Conservation (phyloP, 2,329 filamentous ascomycete genomes). For the Metarhizium humberi region DNA sequence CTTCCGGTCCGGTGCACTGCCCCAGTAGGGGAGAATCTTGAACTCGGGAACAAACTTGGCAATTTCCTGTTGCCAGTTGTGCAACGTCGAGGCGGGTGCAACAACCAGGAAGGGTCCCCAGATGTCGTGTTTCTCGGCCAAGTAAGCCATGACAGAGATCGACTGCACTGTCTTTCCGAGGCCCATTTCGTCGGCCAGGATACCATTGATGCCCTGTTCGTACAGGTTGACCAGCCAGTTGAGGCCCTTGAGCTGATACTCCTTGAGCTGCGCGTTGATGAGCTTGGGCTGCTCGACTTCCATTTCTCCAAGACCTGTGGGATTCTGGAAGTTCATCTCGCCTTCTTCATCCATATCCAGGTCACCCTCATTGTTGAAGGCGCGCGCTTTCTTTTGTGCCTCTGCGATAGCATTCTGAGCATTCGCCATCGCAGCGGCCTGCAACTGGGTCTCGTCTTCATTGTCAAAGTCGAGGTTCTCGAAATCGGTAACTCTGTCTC, state of each 20-base stretch:
- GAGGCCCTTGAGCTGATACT: slow-evolving; percentile 97
- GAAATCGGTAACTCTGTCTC: slow-evolving; percentile 78
- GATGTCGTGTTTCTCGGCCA: slow-evolving; percentile 94
- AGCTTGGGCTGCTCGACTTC: slow-evolving; percentile 92
- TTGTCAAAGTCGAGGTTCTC: slow-evolving; percentile 93
- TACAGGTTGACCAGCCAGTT: slow-evolving; percentile 99
- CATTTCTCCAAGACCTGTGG: slow-evolving; percentile 86
- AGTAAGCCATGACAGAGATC: slow-evolving; percentile 97
- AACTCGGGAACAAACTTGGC: slow-evolving; percentile 87
- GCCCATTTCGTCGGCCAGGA: slow-evolving; percentile 98
- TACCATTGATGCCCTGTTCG: slow-evolving; percentile 99
- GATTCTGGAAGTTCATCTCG: slow-evolving; percentile 99
- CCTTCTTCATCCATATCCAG: slow-evolving; percentile 74
- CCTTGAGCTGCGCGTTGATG: slow-evolving; percentile 88
- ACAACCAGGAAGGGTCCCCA: slow-evolving; percentile 98
- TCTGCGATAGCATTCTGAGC: slow-evolving; percentile 93
- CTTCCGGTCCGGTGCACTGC: slow-evolving; percentile 86
- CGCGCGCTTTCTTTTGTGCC: slow-evolving; percentile 83
- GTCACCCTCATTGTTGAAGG: slow-evolving; percentile 70
- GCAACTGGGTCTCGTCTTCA: slow-evolving; percentile 76
- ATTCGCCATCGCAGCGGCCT: slow-evolving; percentile 83
- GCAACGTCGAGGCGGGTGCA: slow-evolving; percentile 86
- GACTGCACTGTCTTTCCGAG: slow-evolving; percentile 98
- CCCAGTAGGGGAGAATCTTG: slow-evolving; percentile 97
- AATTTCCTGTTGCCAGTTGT: slow-evolving; percentile 99